Conservation (phyloP, 2,329 filamentous ascomycete genomes). For the Ramichloridium luteum region DNA sequence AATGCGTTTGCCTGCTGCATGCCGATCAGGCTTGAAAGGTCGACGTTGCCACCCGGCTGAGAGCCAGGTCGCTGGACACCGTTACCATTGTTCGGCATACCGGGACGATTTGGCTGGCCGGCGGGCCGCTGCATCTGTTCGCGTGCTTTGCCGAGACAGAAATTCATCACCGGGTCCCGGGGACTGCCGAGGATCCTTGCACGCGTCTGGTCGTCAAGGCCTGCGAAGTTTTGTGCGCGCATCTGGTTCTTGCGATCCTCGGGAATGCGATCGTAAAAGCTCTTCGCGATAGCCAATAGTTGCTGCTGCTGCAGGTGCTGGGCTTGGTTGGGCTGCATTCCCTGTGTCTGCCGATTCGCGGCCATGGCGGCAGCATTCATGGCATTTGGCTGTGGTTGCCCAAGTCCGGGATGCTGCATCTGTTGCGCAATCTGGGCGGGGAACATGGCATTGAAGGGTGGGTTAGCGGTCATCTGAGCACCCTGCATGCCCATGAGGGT, state of each 20-base stretch:
- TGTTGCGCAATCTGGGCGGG: conserved; percentile 17
- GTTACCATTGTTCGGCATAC: conserved; percentile 14
- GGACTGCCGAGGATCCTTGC: no score
- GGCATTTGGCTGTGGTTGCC: conserved; percentile 11
- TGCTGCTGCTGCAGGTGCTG: conserved; percentile 16
- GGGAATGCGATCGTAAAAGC: conserved; percentile 13
- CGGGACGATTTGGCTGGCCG: conserved; percentile 9
- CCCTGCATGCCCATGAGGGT: conserved; percentile 8
- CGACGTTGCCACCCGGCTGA: conserved; percentile 20
- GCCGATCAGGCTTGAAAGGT: conserved; percentile 45
- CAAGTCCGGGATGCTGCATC: conserved; percentile 17
- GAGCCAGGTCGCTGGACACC: neutral
- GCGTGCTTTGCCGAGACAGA: conserved; percentile 11
- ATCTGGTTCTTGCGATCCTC: conserved; percentile 16
- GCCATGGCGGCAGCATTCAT: conserved; percentile 18
- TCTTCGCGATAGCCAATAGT: conserved; percentile 11
- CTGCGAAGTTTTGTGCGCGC: no score
- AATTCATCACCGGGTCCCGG: conserved; percentile 16
- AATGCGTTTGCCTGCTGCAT: conserved; percentile 52
- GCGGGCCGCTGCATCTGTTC: conserved; percentile 8
- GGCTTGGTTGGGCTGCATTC: conserved; percentile 8
- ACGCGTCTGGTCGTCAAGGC: conserved; percentile 12
- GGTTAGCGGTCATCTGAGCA: conserved; percentile 14
- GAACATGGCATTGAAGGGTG: conserved; percentile 16
- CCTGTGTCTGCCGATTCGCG: conserved; percentile 7